Evolutionary conservation across 192 early-diverging fungal species (phyloP), one percentile per base, ranked within the genome.

Genomic region (Pilaira anomala): DNA sequence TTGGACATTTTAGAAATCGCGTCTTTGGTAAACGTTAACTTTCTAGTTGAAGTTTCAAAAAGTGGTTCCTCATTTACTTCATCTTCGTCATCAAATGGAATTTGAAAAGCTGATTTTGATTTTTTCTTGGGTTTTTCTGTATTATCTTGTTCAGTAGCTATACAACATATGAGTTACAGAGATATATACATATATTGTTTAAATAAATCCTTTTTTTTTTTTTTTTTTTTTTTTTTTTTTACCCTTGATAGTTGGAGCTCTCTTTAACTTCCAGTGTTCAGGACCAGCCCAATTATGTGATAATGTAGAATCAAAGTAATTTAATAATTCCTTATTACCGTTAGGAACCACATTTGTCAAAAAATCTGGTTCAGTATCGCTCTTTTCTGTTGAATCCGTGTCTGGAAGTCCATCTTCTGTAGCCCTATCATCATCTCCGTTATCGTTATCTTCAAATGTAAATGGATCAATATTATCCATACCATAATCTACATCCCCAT

Each of bases 241-340:
- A 78, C 81, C 51, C 70, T 53, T 80, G 16, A 36, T n/a, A 69
- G 65, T 22, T 25, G 53, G 28, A 18, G 30, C n/a, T 24, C 71
- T 65, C 52, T 76, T 73, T 58, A 91, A 63, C 36, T 87, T 92
- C 94, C 94, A 98, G 69, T 93, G 90, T 62, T 90, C 91, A 12
- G 94, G 93, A 13, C 96, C 96, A 7, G 94, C 96, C 96, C 96
- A 98, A 52, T 85, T 85, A 48, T 85, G 79, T 65, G 86, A 66
- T 49, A 94, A 81, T 12, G 83, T 86, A 25, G 85, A 73, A 76
- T 96, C 94, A 82, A 97, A 96, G 72, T 96, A 95, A 21, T 84
- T 84, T 61, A 94, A 90, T 60, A 91, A 77, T 55, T 86, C 88
- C 44, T 87, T 80, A 22, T 66, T 56, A 22, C 45, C 49, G 3